Evolutionary conservation across 2,329 filamentous ascomycete species (phyloP), one percentile per base, ranked within the genome.

Genomic region (Fusarium burgessii): DNA sequence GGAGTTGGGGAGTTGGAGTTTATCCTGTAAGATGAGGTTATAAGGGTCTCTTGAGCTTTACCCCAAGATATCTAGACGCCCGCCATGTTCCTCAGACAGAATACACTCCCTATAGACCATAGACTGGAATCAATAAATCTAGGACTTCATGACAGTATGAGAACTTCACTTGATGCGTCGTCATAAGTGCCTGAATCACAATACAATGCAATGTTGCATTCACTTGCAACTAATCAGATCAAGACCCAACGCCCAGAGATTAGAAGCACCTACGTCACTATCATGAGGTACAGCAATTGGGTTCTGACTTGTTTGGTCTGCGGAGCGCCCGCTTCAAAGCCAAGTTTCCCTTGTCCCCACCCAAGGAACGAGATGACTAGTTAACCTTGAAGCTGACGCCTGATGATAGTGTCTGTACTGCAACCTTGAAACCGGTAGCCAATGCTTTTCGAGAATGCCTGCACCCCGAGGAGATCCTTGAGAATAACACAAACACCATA

Each of bases 281-380:
- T 56, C 59, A 62, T 66, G 35, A 60, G 51, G 51, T 38, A 20
- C 52, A 25, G 51, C 32, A 58, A 72, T 72, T 72, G 68, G 68
- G 68, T 71, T 71, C 68, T 71, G 68, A 71, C 68, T 61, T 58
- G 63, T 60, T 51, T 66, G 62, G 54, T 58, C 56, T 68, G 56
- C 56, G 43, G 54, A 68, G 58, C 68, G 63, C 68, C 68, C 68
- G 54, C 43, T 62, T 58, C 51, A 50, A 52, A 71, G 68, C 68
- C 62, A 68, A 63, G 62, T 47, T 56, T 49, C 23, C 33, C 49
- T 20, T 67, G 55, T 62, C 47, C 64, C 63, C 60, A 35, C 33
- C 23, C 32, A 15, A 51, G 20, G 32, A 51, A 38, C 33, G 40
- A 63, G 51, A 50, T 63, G 49, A 45, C 33, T 29, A 29, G 7